phyloP scores from a whole-genome alignment of 192 early-diverging fungal genomes.

The Coemansia sp. region DNA sequence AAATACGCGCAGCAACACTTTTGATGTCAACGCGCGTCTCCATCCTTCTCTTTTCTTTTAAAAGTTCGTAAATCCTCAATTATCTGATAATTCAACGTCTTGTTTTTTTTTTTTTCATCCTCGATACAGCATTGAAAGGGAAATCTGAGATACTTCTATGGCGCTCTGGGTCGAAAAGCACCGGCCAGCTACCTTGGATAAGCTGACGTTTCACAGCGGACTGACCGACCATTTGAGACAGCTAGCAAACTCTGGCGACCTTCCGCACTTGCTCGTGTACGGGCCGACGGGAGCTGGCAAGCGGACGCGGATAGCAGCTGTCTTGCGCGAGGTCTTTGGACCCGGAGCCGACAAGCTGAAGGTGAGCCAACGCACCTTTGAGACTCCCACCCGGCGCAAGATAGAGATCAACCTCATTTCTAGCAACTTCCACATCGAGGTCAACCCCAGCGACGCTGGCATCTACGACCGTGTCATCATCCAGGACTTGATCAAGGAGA shows the following conservation, averaged over 20 bases:
- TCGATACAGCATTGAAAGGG: background rate
- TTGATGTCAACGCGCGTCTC: background rate
- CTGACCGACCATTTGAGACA: conserved; percentile 76
- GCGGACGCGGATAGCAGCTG: conserved; percentile 89
- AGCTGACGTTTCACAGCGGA: conserved; percentile 80
- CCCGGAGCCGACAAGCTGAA: conserved; percentile 92
- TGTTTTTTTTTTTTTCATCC: background rate
- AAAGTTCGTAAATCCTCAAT: background rate
- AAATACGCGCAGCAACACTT: background rate
- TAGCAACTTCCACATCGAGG: conserved; percentile 96
- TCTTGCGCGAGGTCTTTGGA: conserved; percentile 90
- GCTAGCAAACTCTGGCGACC: conserved; percentile 79
- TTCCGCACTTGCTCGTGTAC: conserved; percentile 95
- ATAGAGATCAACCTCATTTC: conserved; percentile 85
- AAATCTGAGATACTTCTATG: conserved; percentile 19
- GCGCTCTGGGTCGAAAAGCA: conserved; percentile 96
- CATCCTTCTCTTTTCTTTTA: background rate
- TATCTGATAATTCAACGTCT: background rate
- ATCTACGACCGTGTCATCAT: conserved; percentile 90
- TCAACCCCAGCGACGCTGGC: conserved; percentile 98
- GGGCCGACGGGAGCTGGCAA: conserved; percentile 97
- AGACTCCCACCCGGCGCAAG: conserved; percentile 85
- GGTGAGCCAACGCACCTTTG: conserved; percentile 84
- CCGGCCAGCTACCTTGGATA: conserved; percentile 80
- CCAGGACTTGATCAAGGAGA: conserved; percentile 95